Evolutionary conservation across 257 asterid species (phyloP), one percentile per base, ranked within the genome.

Genomic region (Solanum etuberosum): DNA sequence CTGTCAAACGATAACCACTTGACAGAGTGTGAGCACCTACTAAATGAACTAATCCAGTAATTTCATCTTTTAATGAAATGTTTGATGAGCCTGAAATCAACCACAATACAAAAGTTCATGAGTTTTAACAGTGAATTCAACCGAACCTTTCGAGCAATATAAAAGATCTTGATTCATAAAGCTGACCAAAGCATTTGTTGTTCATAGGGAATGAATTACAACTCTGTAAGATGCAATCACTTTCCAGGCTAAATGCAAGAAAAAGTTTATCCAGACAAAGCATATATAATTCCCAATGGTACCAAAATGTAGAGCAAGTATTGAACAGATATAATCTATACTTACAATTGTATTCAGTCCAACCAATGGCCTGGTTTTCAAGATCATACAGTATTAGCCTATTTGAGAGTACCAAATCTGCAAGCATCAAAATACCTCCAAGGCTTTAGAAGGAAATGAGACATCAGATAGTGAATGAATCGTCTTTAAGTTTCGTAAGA

Each of bases 331-430:
- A 48, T 51, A 48, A 11, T 15, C 15, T 43, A 48, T 35, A 71
- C 99, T 96, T 93, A 97, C 99, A 97, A 93, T 97, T 97, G 88
- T 97, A 97, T 86, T 95, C 99, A 0, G 99, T 96, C 99, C 99
- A 97, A 86, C 99, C 99, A 90, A 97, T 96, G 73, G 96, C 88
- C 90, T 97, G 98, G 85, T 93, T 96, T 91, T 96, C 98, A 74
- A 97, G 98, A 88, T 97, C 99, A 91, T 96, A 97, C 77, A 96
- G 90, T 89, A 96, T 92, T 91, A 97, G 94, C 93, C 95, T 97
- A 91, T 95, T 96, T 86, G 99, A 93, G 63, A 97, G 97, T 88
- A 97, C 98, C 92, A 97, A 87, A 92, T 95, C 99, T 97, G 98
- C 91, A 86, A 93, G 86, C 90, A 91, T 67, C 32, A 46, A 38